These are phyloP conservation scores for peach (Prunus persica) DNA, from an alignment of 306 rosid species.

Conservation along the genomic window DNA sequence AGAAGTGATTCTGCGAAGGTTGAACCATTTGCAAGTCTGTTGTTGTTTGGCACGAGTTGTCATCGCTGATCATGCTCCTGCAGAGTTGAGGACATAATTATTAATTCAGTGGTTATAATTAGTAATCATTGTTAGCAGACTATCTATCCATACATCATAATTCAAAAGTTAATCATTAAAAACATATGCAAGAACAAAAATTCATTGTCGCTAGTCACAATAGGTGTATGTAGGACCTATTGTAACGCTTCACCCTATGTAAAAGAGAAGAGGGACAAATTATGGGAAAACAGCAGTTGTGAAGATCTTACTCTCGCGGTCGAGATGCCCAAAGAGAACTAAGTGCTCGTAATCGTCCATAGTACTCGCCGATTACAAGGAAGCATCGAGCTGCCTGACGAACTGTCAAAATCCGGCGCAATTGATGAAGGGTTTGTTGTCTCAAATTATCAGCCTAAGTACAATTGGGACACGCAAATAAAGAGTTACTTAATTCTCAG, in stretches of 20 bases:
- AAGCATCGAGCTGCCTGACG: conserved; percentile 83
- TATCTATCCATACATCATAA: neutral
- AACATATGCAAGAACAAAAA: no score
- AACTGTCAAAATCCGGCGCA: conserved; percentile 60
- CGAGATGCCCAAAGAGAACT: conserved; percentile 91
- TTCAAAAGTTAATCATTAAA: no score
- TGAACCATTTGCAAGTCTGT: conserved; percentile 83
- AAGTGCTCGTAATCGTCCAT: conserved; percentile 77
- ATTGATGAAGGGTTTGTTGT: conserved; percentile 80
- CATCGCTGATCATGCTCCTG: conserved; percentile 64
- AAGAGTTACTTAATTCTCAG: neutral
- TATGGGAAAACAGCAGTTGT: no score
- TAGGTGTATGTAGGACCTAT: no score
- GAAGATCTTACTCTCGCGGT: conserved; percentile 70
- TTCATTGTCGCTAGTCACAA: no score
- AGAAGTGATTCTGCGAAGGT: conserved; percentile 57
- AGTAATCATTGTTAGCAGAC: neutral
- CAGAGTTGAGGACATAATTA: neutral
- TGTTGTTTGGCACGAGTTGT: conserved; percentile 76
- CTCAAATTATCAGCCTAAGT: conserved; percentile 85
- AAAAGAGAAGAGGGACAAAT: no score
- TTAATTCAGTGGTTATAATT: neutral
- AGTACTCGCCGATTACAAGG: conserved; percentile 79
- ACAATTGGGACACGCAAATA: neutral
- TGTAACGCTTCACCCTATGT: no score